These are phyloP conservation scores for Eragrostis curvula DNA, from an alignment of 176 grass and related monocot genomes.

Conservation along the genomic window DNA sequence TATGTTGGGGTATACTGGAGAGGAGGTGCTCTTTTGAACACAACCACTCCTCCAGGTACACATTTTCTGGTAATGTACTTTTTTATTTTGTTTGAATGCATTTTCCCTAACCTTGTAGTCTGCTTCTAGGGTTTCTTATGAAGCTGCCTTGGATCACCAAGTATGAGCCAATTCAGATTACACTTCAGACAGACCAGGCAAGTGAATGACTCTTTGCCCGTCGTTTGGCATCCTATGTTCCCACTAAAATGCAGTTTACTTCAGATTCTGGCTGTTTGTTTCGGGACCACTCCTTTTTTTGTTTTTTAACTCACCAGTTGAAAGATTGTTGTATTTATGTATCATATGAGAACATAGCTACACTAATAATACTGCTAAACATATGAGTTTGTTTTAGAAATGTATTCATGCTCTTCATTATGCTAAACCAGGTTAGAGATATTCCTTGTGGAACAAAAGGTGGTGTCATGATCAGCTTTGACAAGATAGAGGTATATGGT, in stretches of 20 bases:
- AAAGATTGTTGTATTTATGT: constrained; percentile 31
- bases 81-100: constrained; percentile 13
- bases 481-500: constrained; percentile 92
- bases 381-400: background rate
- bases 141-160: constrained; percentile 91
- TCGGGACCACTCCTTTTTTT: too few species aligned
- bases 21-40: constrained; percentile 94
- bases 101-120: constrained; percentile 24
- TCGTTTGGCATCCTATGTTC: background rate
- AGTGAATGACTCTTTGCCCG: constrained; percentile 34
- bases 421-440: constrained; percentile 77
- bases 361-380: background rate
- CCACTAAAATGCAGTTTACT: constrained; percentile 8
- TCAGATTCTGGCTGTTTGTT: background rate
- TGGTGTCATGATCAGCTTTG: constrained; percentile 99
- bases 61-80: constrained; percentile 9
- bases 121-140: constrained; percentile 81
- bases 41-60: constrained; percentile 90
- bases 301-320: too few species aligned
- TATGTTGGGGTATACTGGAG: constrained; percentile 99
- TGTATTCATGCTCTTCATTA: constrained; percentile 17
- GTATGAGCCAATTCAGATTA: constrained; percentile 96
- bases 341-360: too few species aligned
- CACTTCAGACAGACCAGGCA: constrained; percentile 95
- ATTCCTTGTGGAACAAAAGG: constrained; percentile 99